A percentile compares a stretch with the other conserved stretches of the same genome.
These are phyloP conservation scores for Hypholoma fasciculare DNA, from an alignment of 768 basidiomycete species.

Conservation along the genomic window DNA sequence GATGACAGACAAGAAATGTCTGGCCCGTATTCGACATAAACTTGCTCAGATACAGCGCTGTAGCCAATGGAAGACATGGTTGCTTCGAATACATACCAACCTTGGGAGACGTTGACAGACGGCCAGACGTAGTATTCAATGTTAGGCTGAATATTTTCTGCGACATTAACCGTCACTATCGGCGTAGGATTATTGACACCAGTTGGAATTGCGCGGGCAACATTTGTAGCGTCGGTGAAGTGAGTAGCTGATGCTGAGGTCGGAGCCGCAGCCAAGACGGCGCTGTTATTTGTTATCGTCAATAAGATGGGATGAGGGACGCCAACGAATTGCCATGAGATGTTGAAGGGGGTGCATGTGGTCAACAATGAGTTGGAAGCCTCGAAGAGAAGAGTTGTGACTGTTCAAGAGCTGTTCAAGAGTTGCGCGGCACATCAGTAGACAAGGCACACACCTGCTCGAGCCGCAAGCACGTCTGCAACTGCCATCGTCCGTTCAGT, in stretches of 20 bases:
- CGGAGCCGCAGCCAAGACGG: constrained; percentile 23
- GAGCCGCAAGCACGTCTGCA: not conserved
- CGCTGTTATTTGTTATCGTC: constrained; percentile 39
- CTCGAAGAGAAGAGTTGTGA: too few species aligned
- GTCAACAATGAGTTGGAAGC: not conserved
- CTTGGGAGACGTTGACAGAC: constrained; percentile 44
- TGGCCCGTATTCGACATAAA: constrained; percentile 29
- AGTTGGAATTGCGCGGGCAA: constrained; percentile 16
- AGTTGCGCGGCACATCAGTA: not conserved
- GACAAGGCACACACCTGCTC: constrained; percentile 5
- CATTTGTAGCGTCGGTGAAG: not conserved
- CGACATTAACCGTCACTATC: constrained; percentile 24
- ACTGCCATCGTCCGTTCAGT: constrained; percentile 21
- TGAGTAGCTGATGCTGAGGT: constrained; percentile 1
- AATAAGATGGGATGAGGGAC: constrained; percentile 27
- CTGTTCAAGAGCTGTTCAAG: too few species aligned
- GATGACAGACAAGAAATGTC: constrained; percentile 34
- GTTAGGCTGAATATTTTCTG: constrained; percentile 26
- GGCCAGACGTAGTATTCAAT: constrained; percentile 38
- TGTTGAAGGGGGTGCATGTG: constrained; percentile 25
- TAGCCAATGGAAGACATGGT: constrained; percentile 18
- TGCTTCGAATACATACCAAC: constrained; percentile 45
- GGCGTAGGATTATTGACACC: constrained; percentile 9
- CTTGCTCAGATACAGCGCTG: constrained; percentile 18
- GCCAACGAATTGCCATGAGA: constrained; percentile 42